Evolutionary conservation across 1,284 basidiomycete genomes (phyloP), one percentile per base, ranked within the genome.

Genomic region (Ceratobasidium sp.): DNA sequence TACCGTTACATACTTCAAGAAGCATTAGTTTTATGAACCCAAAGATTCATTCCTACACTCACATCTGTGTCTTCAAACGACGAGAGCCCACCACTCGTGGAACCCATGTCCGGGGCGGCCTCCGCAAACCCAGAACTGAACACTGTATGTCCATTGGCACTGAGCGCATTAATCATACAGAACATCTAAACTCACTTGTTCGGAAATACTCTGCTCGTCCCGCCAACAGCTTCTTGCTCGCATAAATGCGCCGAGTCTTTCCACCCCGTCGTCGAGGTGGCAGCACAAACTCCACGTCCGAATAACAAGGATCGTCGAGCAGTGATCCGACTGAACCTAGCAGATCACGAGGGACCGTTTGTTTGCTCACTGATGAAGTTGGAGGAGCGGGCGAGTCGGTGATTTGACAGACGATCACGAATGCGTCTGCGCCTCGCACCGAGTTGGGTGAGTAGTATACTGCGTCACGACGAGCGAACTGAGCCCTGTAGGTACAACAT

Each of bases 401-500:
- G 77, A 96, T 93, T 14, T 87, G 91, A 77, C 94, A 96, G 23
- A 88, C 85, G 72, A 96, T 89, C 58, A 92, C 79, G 76, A 95
- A 90, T 0, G 87, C 86, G 76, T 95, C 89, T 52, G 85, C 81
- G 16, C 82, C 58, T 73, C 86, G 86, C 30, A 91, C 88, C 1
- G 82, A 77, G 23, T 82, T 82, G 12, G 89, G 85, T 57, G 84
- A 81, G 77, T 89, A 90, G 79, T 89, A 95, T 9, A 94, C 87
- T 18, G 81, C 79, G 73, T 94, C 92, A 75, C 93, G 84, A 62
- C 87, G 87, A 30, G 92, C 89, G 79, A 95, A 96, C 78, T 92
- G 89, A 0, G 89, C 88, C 90, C 91, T 92, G 14, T 39, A 14
- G 55, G 41, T 32, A 0, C n/a, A 23, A 32, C 21, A 32, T 46